Evolutionary conservation across 371 early-diverging fungal genomes (phyloP).

Genomic region (Choanephora cucurbitarum): DNA sequence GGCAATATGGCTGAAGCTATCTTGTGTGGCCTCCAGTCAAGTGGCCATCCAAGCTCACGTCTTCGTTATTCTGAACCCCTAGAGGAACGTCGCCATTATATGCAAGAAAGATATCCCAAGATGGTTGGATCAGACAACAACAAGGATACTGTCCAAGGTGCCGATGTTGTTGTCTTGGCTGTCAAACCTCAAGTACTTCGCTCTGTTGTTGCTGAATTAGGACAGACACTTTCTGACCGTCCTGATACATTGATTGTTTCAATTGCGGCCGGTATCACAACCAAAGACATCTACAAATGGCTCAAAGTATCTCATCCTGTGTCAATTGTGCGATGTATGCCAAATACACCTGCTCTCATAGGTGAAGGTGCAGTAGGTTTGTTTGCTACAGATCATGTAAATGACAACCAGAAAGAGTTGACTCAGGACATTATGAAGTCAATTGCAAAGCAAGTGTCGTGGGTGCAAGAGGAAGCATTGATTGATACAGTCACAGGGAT

Average conservation of each 20-base stretch:
- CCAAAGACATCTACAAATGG: slow-evolving; percentile 77
- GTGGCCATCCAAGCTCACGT: slow-evolving; percentile 67
- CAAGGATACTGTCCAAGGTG: slow-evolving; percentile 45
- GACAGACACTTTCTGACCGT: slow-evolving; percentile 40
- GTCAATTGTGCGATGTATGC: slow-evolving; percentile 87
- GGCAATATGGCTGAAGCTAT: slow-evolving; percentile 96
- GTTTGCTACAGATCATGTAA: slow-evolving; percentile 68
- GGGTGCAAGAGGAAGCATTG: slow-evolving; percentile 77
- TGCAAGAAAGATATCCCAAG: slow-evolving; percentile 63
- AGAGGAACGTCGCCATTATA: slow-evolving; percentile 63
- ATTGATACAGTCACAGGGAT: slow-evolving; percentile 91
- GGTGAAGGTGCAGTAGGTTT: slow-evolving; percentile 88
- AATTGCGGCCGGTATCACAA: slow-evolving; percentile 88
- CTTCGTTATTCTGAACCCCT: slow-evolving; percentile 85
- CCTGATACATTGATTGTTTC: slow-evolving; percentile 68
- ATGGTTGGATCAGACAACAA: slow-evolving; percentile 48
- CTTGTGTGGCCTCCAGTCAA: slow-evolving; percentile 78
- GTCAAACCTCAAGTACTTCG: slow-evolving; percentile 90
- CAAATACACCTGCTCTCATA: slow-evolving; percentile 91
- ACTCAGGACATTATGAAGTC: slow-evolving; percentile 70
- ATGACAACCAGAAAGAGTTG: slow-evolving; percentile 58
- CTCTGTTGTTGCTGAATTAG: slow-evolving; percentile 61
- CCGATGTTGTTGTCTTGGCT: slow-evolving; percentile 83
- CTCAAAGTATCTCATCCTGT: slow-evolving; percentile 43
- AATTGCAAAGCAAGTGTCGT: slow-evolving; percentile 75